A percentile compares a stretch with the other conserved stretches of the same genome.
These are phyloP conservation scores for Diddensiella transvaalensis DNA, from an alignment of 805 yeast genomes.

Conservation along the genomic window DNA sequence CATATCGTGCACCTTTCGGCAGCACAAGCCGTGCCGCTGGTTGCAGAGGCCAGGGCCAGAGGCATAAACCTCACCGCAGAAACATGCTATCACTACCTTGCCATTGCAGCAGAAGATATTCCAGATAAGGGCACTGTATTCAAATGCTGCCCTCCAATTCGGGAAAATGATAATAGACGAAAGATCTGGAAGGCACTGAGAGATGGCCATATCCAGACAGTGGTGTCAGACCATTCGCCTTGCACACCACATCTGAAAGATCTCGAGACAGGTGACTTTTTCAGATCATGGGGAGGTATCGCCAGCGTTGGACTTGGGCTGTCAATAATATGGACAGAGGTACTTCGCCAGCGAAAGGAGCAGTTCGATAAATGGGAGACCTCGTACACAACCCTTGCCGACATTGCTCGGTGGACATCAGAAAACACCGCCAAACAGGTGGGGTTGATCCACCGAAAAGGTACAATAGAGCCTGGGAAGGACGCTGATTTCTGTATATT, in stretches of 20 bases:
- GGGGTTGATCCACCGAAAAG: conserved; percentile 71
- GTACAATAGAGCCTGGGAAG: conserved; percentile 64
- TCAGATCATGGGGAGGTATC: conserved; percentile 96
- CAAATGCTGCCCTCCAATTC: conserved; percentile 95
- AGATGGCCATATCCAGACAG: conserved; percentile 66
- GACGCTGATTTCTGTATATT: conserved; percentile 89
- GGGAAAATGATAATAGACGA: conserved; percentile 67
- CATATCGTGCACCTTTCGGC: conserved; percentile 93
- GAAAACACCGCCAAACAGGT: conserved; percentile 82
- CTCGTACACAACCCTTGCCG: conserved; percentile 47
- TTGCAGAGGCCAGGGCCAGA: conserved; percentile 56
- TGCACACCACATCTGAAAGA: conserved; percentile 90
- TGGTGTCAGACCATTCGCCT: conserved; percentile 94
- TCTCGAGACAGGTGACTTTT: conserved; percentile 77
- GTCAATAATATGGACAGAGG: conserved; percentile 76
- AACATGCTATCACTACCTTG: conserved; percentile 89
- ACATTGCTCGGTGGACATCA: conserved; percentile 77
- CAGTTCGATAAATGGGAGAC: conserved; percentile 18
- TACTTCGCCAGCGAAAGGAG: conserved; percentile 17
- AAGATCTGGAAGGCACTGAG: conserved; percentile 76
- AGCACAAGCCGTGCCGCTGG: conserved; percentile 72
- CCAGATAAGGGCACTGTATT: conserved; percentile 75
- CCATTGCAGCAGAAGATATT: conserved; percentile 73
- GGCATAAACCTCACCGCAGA: conserved; percentile 62
- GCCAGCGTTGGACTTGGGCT: conserved; percentile 90